Evolutionary conservation across 495 filamentous ascomycete species (phyloP).

Genomic region (Xylaria palmicola): DNA sequence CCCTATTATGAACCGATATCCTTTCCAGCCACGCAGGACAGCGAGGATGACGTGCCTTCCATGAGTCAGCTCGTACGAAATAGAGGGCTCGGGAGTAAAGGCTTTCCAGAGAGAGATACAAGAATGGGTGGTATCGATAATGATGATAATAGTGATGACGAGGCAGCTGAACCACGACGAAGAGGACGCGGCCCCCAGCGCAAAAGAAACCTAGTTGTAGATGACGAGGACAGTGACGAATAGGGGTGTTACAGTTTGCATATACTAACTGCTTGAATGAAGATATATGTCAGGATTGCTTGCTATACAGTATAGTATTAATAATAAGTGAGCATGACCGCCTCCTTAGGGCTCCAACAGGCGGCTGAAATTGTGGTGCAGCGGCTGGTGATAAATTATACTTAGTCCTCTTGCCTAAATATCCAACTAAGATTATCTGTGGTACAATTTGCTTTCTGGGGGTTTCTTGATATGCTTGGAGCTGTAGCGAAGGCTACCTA

Average conservation of each 20-base stretch:
- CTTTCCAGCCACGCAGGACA: slow-evolving; percentile 34
- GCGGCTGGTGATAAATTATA: no score
- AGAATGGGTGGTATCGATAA: slow-evolving; percentile 17
- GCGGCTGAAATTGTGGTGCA: no score
- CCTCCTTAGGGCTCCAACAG: no score
- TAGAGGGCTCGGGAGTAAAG: slow-evolving; percentile 5
- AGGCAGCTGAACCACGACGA: slow-evolving; percentile 16
- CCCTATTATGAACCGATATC: slow-evolving; percentile 35
- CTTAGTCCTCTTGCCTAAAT: no score
- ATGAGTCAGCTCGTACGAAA: slow-evolving; percentile 31
- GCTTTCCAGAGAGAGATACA: not conserved
- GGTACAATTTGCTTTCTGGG: no score
- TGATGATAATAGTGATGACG: slow-evolving; percentile 33
- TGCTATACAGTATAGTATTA: no score
- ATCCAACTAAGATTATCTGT: no score
- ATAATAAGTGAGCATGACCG: no score
- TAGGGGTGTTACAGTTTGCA: slow-evolving; percentile 1
- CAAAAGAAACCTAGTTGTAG: slow-evolving; percentile 2
- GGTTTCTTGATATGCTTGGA: no score
- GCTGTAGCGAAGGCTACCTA: no score
- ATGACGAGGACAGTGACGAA: slow-evolving; percentile 15
- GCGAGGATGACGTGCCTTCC: slow-evolving; percentile 37
- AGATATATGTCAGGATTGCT: not conserved
- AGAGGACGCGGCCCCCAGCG: not conserved
- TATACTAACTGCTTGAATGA: slow-evolving; percentile 3